Conservation (phyloP, 2,329 filamentous ascomycete genomes). For the Xylaria sp. region DNA sequence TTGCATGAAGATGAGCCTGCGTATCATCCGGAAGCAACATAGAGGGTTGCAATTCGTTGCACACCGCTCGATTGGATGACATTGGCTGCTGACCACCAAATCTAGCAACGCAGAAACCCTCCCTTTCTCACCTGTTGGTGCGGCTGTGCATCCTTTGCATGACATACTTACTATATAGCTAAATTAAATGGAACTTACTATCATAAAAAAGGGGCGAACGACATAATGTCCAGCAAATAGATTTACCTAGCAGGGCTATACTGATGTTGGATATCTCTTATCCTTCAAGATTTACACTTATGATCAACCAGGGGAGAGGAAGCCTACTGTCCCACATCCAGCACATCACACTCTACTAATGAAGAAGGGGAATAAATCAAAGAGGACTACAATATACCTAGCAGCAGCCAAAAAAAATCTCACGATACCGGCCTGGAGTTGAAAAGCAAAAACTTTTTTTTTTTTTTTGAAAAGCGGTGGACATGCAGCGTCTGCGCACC, state of each 20-base stretch:
- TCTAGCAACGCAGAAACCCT: slow-evolving; percentile 16
- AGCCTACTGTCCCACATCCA: not conserved
- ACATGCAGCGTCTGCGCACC: slow-evolving; percentile 19
- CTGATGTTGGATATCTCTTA: not conserved
- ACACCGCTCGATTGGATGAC: slow-evolving; percentile 35
- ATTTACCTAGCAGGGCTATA: not conserved
- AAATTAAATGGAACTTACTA: not conserved
- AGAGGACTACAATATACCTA: not conserved
- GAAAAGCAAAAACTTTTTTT: slow-evolving; percentile 29
- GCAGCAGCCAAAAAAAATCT: slow-evolving; percentile 16
- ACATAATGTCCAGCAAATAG: not conserved
- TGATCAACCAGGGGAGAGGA: not conserved
- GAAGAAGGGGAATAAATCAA: not conserved
- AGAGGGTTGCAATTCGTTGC: slow-evolving; percentile 32
- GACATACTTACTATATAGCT: not conserved
- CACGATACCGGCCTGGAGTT: slow-evolving; percentile 33
- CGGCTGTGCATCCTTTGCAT: slow-evolving; percentile 16
- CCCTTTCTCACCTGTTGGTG: slow-evolving; percentile 9
- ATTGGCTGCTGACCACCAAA: slow-evolving; percentile 34
- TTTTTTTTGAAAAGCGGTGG: slow-evolving; percentile 27
- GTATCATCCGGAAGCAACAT: slow-evolving; percentile 30
- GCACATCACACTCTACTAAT: too few relatives aligned
- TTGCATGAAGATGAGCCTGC: slow-evolving; percentile 29
- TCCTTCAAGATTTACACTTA: not conserved
- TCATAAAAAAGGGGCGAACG: not conserved